A percentile compares a stretch with the other conserved stretches of the same genome.
Conservation (phyloP, 306 rosid genomes). For the Dalbergia oliveri region DNA sequence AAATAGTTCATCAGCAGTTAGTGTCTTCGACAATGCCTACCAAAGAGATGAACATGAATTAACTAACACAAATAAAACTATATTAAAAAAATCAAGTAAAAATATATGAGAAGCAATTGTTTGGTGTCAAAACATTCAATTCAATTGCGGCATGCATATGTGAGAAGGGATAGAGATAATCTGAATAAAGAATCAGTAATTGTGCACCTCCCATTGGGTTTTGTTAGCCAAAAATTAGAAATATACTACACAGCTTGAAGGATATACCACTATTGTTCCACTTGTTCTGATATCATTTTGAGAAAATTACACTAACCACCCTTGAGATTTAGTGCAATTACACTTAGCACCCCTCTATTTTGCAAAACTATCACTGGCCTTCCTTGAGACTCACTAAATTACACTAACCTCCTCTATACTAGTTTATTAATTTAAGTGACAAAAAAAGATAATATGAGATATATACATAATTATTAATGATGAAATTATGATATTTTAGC, state of each 20-base stretch:
- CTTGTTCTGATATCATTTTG: neutral
- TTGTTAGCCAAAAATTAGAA: slow-evolving; percentile 22
- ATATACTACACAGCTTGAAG: slow-evolving; percentile 6
- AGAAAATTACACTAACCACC: too few relatives aligned
- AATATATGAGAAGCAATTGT: slow-evolving; percentile 6
- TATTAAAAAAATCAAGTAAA: neutral
- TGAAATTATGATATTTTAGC: too few relatives aligned
- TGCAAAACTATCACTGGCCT: too few relatives aligned
- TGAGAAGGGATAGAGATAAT: neutral
- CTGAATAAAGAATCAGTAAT: neutral
- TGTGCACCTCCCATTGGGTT: neutral
- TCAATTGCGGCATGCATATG: slow-evolving; percentile 27
- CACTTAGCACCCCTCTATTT: too few relatives aligned
- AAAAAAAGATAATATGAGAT: too few relatives aligned
- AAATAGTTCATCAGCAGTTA: slow-evolving; percentile 87
- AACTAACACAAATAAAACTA: slow-evolving; percentile 28
- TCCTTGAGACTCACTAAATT: too few relatives aligned
- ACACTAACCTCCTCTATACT: too few relatives aligned
- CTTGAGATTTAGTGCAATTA: too few relatives aligned
- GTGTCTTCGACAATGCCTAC: slow-evolving; percentile 95
- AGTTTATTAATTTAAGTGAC: too few relatives aligned
- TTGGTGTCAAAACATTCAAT: slow-evolving; percentile 35
- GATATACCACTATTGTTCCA: neutral
- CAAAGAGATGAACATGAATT: slow-evolving; percentile 42
- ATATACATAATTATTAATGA: too few relatives aligned